Percentiles rank a stretch among this genome's conserved stretches.
phyloP scores from a whole-genome alignment of 805 yeast genomes.

The Debaryomyces maramus region DNA sequence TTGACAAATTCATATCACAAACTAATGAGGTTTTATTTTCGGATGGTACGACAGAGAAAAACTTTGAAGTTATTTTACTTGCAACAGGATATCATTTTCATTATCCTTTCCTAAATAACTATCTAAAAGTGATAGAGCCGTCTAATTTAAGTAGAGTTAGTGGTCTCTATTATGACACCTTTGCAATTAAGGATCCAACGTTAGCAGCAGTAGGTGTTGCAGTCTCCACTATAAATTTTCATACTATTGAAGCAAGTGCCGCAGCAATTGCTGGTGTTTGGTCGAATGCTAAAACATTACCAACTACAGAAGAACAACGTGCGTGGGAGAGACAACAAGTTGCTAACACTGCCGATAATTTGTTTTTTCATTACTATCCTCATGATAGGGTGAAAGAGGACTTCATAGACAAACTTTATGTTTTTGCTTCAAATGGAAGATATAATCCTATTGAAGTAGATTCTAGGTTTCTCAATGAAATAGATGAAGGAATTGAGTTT shows the following conservation, averaged over 20 bases:
- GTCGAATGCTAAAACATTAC: slow-evolving; percentile 40
- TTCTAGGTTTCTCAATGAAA: slow-evolving; percentile 22
- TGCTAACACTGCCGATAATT: slow-evolving; percentile 18
- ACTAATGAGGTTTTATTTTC: slow-evolving; percentile 24
- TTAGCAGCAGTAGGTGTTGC: slow-evolving; percentile 42
- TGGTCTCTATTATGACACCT: slow-evolving; percentile 39
- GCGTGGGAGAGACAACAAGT: slow-evolving; percentile 31
- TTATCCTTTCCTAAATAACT: slow-evolving; percentile 39
- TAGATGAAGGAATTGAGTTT: slow-evolving; percentile 16
- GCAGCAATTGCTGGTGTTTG: slow-evolving; percentile 58
- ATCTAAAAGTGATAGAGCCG: slow-evolving; percentile 23
- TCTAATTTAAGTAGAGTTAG: slow-evolving; percentile 33
- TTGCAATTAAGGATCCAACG: slow-evolving; percentile 43
- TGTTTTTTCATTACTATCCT: slow-evolving; percentile 37
- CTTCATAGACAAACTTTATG: slow-evolving; percentile 26
- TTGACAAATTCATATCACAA: slow-evolving; percentile 20
- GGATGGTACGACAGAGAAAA: slow-evolving; percentile 23
- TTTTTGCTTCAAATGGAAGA: slow-evolving; percentile 28
- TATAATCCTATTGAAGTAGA: slow-evolving; percentile 29
- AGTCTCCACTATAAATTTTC: slow-evolving; percentile 46
- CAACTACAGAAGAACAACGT: slow-evolving; percentile 39
- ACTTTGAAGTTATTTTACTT: slow-evolving; percentile 41
- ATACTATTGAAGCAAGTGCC: slow-evolving; percentile 50
- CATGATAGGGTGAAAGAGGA: slow-evolving; percentile 21
- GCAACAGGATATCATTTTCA: slow-evolving; percentile 54